These are phyloP conservation scores for Aegilops tauschii DNA, from an alignment of 176 grass and related monocot species.

Conservation along the genomic window DNA sequence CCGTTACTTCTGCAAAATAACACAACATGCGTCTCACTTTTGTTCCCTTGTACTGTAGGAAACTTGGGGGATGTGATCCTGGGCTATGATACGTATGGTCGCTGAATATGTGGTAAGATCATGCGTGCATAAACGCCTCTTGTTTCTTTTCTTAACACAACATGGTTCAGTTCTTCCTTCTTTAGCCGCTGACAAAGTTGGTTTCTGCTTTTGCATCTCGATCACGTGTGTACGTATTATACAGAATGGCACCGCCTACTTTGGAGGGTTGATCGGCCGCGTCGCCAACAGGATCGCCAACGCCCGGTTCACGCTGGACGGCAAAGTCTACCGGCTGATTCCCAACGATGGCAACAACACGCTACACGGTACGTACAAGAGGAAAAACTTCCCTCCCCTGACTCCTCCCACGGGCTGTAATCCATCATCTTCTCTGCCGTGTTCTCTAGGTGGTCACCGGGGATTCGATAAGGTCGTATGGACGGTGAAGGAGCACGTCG, in stretches of 20 bases:
- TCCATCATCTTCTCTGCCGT: no score
- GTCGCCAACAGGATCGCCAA: constrained; percentile 70
- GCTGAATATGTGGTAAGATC: constrained; percentile 69
- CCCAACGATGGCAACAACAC: constrained; percentile 79
- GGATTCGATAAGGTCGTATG: constrained; percentile 78
- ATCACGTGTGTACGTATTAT: background rate
- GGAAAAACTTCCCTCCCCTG: background rate
- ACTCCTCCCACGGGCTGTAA: background rate
- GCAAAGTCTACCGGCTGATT: constrained; percentile 44
- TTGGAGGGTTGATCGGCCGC: constrained; percentile 82
- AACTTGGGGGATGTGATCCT: constrained; percentile 70
- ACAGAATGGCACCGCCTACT: constrained; percentile 70
- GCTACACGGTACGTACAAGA: constrained; percentile 47
- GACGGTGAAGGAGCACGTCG: constrained; percentile 66
- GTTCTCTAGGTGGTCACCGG: constrained; percentile 52
- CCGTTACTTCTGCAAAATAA: background rate
- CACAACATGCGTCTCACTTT: background rate
- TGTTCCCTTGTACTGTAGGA: constrained; percentile 17
- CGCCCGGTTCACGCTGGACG: constrained; percentile 59
- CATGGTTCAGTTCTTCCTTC: background rate
- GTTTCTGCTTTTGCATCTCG: background rate
- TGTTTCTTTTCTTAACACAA: background rate
- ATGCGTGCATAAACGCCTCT: background rate
- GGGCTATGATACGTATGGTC: constrained; percentile 63
- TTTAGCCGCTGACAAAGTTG: background rate